Conservation (phyloP, 306 rosid genomes). For the Rosa persica region DNA sequence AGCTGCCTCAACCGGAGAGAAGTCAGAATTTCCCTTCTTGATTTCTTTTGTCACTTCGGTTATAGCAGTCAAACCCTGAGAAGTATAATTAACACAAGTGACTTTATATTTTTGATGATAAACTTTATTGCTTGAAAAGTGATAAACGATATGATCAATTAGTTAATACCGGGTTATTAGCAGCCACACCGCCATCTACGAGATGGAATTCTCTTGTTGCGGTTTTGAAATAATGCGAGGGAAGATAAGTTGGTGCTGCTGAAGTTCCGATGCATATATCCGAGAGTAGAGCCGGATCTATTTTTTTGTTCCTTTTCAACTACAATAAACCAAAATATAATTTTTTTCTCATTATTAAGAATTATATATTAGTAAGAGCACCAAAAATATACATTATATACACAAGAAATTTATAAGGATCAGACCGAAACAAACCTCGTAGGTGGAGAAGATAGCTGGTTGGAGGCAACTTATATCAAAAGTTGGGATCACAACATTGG, state of each 20-base stretch:
- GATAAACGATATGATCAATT: not conserved
- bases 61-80: not conserved
- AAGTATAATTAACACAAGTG: not conserved
- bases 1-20: not conserved
- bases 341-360: not conserved
- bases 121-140: not conserved
- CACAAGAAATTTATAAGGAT: not conserved
- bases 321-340: not conserved
- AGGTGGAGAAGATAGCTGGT: conserved; percentile 8
- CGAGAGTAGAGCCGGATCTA: not conserved
- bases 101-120: not conserved
- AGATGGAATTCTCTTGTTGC: not conserved
- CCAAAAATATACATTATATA: not conserved
- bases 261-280: conserved; percentile 14
- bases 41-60: conserved; percentile 5
- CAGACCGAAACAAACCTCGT: not conserved
- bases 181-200: conserved; percentile 10
- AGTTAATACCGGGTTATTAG: conserved; percentile 8
- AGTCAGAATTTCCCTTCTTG: not conserved
- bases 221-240: not conserved
- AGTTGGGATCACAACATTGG: conserved; percentile 3
- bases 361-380: not conserved
- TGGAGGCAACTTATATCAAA: not conserved
- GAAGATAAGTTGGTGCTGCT: conserved; percentile 10
- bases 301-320: not conserved